phyloP scores from a whole-genome alignment of 2,329 filamentous ascomycete species.

The Didymella lethalis region DNA sequence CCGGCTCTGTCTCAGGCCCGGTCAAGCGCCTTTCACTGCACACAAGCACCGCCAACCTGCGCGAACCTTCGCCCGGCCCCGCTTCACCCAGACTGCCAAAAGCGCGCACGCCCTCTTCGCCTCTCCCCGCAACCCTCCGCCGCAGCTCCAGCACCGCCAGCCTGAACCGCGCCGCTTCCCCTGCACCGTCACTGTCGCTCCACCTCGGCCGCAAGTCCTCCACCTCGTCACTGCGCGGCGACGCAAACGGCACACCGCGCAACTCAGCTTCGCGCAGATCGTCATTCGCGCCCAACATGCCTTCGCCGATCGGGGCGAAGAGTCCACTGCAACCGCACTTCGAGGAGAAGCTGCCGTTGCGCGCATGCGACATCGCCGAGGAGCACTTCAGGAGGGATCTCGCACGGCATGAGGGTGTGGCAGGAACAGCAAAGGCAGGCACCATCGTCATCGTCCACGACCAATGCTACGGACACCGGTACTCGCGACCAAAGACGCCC shows the following conservation, averaged over 20 bases:
- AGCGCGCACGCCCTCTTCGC: constrained; percentile 40
- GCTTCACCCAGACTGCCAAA: constrained; percentile 35
- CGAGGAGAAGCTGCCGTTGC: constrained; percentile 54
- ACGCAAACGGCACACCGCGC: constrained; percentile 48
- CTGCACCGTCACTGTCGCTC: constrained; percentile 54
- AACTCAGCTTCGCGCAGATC: constrained; percentile 52
- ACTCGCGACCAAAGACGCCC: constrained; percentile 79
- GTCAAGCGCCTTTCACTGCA: constrained; percentile 51
- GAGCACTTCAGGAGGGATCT: constrained; percentile 76
- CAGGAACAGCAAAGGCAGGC: constrained; percentile 55
- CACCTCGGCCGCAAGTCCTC: constrained; percentile 55
- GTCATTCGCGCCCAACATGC: constrained; percentile 54
- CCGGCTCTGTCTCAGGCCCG: constrained; percentile 43
- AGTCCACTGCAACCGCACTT: constrained; percentile 51
- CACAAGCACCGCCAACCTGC: constrained; percentile 40
- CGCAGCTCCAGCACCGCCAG: constrained; percentile 56
- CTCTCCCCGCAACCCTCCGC: constrained; percentile 45
- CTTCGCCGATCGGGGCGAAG: constrained; percentile 51
- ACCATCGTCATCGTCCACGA: constrained; percentile 90
- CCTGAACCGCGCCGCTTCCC: constrained; percentile 49
- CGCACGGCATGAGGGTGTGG: constrained; percentile 62
- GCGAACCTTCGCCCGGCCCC: constrained; percentile 41
- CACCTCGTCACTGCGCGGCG: constrained; percentile 54
- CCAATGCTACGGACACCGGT: constrained; percentile 93
- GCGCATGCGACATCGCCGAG: constrained; percentile 68